Percentiles rank a stretch among this genome's conserved stretches.
These are phyloP conservation scores for Sordariomycetes sp. DNA, from an alignment of 2,329 filamentous ascomycete genomes.

Conservation along the genomic window DNA sequence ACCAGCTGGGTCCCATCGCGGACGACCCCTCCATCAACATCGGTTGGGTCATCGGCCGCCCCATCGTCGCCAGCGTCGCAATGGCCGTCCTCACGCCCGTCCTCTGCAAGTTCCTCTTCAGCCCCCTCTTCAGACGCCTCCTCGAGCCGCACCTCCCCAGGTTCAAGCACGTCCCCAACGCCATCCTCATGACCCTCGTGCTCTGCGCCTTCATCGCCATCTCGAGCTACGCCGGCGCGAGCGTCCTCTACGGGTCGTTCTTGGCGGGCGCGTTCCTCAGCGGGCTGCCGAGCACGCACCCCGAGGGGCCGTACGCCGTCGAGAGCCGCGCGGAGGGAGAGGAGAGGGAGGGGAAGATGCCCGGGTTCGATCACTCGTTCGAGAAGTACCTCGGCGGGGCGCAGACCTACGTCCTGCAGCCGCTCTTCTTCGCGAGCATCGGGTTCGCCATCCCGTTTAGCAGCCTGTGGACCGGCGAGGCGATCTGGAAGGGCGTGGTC, in stretches of 20 bases:
- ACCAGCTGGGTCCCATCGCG: constrained; percentile 12
- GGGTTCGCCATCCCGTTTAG: constrained; percentile 51
- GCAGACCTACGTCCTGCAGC: constrained; percentile 35
- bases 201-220: constrained; percentile 17
- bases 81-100: constrained; percentile 22
- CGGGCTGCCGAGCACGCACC: constrained; percentile 21
- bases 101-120: constrained; percentile 24
- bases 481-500: constrained; percentile 46
- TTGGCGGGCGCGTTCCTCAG: constrained; percentile 27
- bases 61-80: constrained; percentile 23
- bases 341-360: constrained; percentile 17
- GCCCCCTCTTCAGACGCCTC: constrained; percentile 20
- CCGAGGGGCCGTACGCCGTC: constrained; percentile 20
- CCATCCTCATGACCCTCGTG: constrained; percentile 20
- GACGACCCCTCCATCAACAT: constrained; percentile 14
- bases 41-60: constrained; percentile 23
- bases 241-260: constrained; percentile 24
- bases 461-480: constrained; percentile 35
- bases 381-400: constrained; percentile 22
- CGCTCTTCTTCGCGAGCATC: constrained; percentile 48
- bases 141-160: constrained; percentile 20
- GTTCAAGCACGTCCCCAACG: constrained; percentile 16
- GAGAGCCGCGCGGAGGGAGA: constrained; percentile 21
- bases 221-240: constrained; percentile 23
- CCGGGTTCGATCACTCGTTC: constrained; percentile 25